These are phyloP conservation scores for Inga leiocalycina DNA, from an alignment of 306 rosid genomes.

Conservation along the genomic window DNA sequence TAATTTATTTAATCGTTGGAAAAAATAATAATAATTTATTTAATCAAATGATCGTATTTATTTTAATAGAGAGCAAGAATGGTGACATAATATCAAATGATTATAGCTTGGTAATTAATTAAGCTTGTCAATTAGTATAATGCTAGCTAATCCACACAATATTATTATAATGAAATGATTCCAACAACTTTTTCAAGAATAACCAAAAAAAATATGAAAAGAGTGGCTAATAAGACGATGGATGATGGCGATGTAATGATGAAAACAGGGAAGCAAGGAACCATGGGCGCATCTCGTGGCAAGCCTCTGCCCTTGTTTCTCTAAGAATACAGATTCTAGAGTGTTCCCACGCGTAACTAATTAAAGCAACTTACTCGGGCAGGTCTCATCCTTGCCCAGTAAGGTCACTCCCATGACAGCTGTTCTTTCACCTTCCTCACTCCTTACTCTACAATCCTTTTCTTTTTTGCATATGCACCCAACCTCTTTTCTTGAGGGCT, in stretches of 20 bases:
- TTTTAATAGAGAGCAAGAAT: background rate
- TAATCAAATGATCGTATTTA: background rate
- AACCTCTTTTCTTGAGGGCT: too few species aligned
- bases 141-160: background rate
- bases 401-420: background rate
- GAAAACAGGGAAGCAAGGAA: background rate
- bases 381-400: background rate
- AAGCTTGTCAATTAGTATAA: background rate
- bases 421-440: background rate
- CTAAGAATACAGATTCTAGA: background rate
- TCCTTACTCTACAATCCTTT: background rate
- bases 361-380: background rate
- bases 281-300: background rate
- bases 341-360: background rate
- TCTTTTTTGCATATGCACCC: too few species aligned
- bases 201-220: background rate
- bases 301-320: background rate
- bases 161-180: background rate
- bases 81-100: background rate
- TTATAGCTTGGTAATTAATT: background rate
- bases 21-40: background rate
- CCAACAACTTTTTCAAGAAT: background rate
- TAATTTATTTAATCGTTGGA: background rate
- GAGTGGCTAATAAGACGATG: background rate
- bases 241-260: background rate